A percentile compares a stretch with the other conserved stretches of the same genome.
phyloP scores from a whole-genome alignment of 2,329 filamentous ascomycete genomes.

The Lecanicillium sp. region DNA sequence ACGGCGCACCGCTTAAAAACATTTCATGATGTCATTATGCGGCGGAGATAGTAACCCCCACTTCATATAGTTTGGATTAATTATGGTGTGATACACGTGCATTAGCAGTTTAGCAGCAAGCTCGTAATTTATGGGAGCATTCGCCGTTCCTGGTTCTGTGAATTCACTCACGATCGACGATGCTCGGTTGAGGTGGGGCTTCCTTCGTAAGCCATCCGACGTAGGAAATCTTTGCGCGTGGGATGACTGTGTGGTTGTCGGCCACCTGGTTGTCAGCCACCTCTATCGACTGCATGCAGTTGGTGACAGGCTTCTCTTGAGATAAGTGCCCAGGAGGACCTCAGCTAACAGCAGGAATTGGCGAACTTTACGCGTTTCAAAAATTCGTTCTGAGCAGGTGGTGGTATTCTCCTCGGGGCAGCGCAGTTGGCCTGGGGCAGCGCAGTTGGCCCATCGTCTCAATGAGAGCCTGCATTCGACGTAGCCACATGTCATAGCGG shows the following conservation, averaged over 20 bases:
- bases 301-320: conserved; percentile 13
- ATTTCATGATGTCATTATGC: too few relatives aligned
- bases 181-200: conserved; percentile 12
- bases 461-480: conserved; percentile 67
- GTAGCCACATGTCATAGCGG: conserved; percentile 69
- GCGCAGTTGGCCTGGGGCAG: too few relatives aligned
- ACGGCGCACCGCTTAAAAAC: too few relatives aligned
- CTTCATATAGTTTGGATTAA: conserved; percentile 16
- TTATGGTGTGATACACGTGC: conserved; percentile 2
- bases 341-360: neutral
- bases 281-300: conserved; percentile 12
- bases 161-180: conserved; percentile 19
- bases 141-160: conserved; percentile 15
- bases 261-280: conserved; percentile 11
- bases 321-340: neutral
- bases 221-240: conserved; percentile 15
- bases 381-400: conserved; percentile 5
- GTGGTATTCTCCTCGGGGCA: conserved; percentile 6
- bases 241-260: conserved; percentile 18
- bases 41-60: too few relatives aligned
- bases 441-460: conserved; percentile 75
- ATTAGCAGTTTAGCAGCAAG: too few relatives aligned
- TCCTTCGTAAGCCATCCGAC: conserved; percentile 18
- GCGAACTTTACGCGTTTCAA: conserved; percentile 5
- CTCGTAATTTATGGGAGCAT: conserved; percentile 17